A percentile compares a stretch with the other conserved stretches of the same genome.
These are phyloP conservation scores for Wickerhamiella australiensis DNA, from an alignment of 805 yeast species.

Conservation along the genomic window DNA sequence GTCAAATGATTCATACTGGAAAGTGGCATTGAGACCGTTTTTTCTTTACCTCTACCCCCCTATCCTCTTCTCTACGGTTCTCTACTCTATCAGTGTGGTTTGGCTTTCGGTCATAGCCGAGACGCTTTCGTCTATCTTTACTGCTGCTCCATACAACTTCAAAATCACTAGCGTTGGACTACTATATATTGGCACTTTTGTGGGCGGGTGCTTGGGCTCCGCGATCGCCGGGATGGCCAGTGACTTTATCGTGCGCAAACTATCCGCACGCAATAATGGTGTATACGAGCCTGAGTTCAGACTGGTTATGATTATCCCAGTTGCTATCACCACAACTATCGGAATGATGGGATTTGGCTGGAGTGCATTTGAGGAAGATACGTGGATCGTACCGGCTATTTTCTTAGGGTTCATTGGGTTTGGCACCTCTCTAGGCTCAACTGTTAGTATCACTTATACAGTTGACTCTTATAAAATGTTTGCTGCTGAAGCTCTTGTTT, in stretches of 20 bases:
- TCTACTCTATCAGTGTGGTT: constrained; percentile 47
- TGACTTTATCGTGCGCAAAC: constrained; percentile 36
- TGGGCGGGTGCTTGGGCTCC: constrained; percentile 49
- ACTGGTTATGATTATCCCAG: constrained; percentile 41
- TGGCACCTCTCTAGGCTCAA: constrained; percentile 50
- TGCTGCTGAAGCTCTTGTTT: constrained; percentile 48
- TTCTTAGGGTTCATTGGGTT: constrained; percentile 46
- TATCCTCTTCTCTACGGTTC: constrained; percentile 38
- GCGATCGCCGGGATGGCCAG: constrained; percentile 40
- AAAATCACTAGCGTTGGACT: constrained; percentile 39
- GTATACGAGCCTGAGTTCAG: constrained; percentile 54
- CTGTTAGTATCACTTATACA: constrained; percentile 48
- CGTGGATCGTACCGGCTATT: constrained; percentile 47
- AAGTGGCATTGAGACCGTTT: constrained; percentile 45
- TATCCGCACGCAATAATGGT: constrained; percentile 40
- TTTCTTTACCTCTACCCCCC: constrained; percentile 39
- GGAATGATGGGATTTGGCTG: constrained; percentile 58
- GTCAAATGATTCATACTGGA: constrained; percentile 41
- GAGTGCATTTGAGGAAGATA: constrained; percentile 37
- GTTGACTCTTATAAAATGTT: constrained; percentile 46
- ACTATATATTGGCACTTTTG: constrained; percentile 43
- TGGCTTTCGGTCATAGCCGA: constrained; percentile 55
- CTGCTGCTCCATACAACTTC: constrained; percentile 36
- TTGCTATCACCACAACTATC: constrained; percentile 33
- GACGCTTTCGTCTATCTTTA: constrained; percentile 40